A percentile compares a stretch with the other conserved stretches of the same genome.
Conservation (phyloP, 495 filamentous ascomycete species). For the Xeromyces bisporus region DNA sequence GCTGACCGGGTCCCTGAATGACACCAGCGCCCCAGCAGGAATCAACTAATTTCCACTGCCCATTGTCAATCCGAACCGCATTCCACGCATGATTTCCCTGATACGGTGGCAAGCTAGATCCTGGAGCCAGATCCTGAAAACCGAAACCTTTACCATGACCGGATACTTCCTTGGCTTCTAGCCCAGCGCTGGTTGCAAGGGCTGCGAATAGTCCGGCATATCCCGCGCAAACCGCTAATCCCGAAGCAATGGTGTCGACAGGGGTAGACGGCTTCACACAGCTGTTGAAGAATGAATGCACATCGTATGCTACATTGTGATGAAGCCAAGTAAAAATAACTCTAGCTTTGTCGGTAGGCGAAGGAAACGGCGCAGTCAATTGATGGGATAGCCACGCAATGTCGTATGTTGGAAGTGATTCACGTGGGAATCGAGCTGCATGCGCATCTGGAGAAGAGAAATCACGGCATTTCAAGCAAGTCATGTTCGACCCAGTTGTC, state of each 20-base stretch:
- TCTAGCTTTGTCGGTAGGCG: slow-evolving; percentile 73
- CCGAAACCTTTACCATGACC: slow-evolving; percentile 86
- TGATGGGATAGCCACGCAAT: slow-evolving; percentile 54
- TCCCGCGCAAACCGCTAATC: slow-evolving; percentile 78
- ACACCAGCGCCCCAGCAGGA: slow-evolving; percentile 80
- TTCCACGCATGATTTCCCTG: slow-evolving; percentile 74
- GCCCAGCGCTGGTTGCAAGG: slow-evolving; percentile 55
- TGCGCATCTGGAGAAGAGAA: slow-evolving; percentile 67
- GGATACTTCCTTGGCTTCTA: slow-evolving; percentile 49
- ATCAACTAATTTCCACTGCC: slow-evolving; percentile 84
- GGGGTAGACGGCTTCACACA: slow-evolving; percentile 50
- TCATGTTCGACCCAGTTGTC: slow-evolving; percentile 10
- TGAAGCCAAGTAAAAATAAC: slow-evolving; percentile 91
- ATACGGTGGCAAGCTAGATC: slow-evolving; percentile 41
- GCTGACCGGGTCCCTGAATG: slow-evolving; percentile 27
- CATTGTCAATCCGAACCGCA: slow-evolving; percentile 67
- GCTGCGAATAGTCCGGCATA: slow-evolving; percentile 71
- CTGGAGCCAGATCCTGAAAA: slow-evolving; percentile 35
- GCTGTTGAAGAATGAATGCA: slow-evolving; percentile 54
- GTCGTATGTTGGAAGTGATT: slow-evolving; percentile 47
- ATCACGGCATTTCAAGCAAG: slow-evolving; percentile 71
- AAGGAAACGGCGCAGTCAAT: slow-evolving; percentile 64
- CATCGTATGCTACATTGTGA: slow-evolving; percentile 81
- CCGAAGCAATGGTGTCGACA: slow-evolving; percentile 45
- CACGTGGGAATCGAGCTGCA: slow-evolving; percentile 58